phyloP scores from a whole-genome alignment of 208 protist species.

The Leishmania braziliensis region DNA sequence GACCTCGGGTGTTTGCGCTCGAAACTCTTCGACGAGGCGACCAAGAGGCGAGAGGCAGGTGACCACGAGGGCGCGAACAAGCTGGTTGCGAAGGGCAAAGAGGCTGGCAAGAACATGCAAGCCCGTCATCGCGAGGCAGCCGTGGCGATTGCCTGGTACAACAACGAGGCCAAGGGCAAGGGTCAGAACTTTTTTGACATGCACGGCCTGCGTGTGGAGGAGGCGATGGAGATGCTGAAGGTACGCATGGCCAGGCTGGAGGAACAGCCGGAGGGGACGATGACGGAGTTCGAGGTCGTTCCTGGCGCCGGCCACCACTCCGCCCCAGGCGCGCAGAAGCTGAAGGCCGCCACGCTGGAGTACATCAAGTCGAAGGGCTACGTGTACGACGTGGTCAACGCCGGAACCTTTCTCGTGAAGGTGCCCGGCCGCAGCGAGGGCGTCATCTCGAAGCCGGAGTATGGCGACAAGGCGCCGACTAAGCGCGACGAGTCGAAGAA shows the following conservation, averaged over 20 bases:
- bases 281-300: constrained; percentile 50
- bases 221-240: constrained; percentile 51
- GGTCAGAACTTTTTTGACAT: constrained; percentile 60
- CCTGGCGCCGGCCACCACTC: constrained; percentile 65
- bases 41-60: constrained; percentile 33
- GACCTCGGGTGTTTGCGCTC: constrained; percentile 42
- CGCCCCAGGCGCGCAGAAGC: constrained; percentile 39
- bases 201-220: constrained; percentile 56
- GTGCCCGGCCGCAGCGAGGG: constrained; percentile 34
- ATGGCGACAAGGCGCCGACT: constrained; percentile 6
- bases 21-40: constrained; percentile 50
- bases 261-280: constrained; percentile 32
- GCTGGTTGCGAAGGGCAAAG: constrained; percentile 42
- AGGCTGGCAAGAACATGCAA: constrained; percentile 38
- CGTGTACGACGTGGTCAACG: constrained; percentile 39
- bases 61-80: constrained; percentile 34
- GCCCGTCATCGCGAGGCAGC: constrained; percentile 42
- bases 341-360: constrained; percentile 42
- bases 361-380: constrained; percentile 43
- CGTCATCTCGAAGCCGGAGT: constrained; percentile 19
- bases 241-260: constrained; percentile 42
- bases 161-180: constrained; percentile 63
- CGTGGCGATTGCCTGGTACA: constrained; percentile 44
- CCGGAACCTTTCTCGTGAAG: constrained; percentile 42
- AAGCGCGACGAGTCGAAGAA: constrained; percentile 5